Percentiles rank a stretch among this genome's conserved stretches.
Conservation (phyloP, 192 early-diverging fungal genomes). For the Mortierella alpina region DNA sequence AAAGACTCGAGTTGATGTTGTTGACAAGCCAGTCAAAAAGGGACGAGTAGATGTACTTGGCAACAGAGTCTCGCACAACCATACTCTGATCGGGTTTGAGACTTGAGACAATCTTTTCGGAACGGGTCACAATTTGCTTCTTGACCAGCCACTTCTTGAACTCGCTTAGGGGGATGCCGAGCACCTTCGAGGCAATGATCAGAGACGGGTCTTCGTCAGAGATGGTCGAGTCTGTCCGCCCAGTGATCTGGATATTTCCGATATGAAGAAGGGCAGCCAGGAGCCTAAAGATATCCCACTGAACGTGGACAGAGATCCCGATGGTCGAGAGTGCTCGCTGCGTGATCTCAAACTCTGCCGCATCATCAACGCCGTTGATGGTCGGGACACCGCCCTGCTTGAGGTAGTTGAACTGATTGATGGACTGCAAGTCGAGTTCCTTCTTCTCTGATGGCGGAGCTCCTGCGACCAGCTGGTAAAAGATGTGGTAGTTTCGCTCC, state of each 20-base stretch:
- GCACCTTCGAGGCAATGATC: slow-evolving; percentile 71
- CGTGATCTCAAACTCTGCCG: slow-evolving; percentile 90
- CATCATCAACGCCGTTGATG: slow-evolving; percentile 92
- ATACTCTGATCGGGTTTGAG: slow-evolving; percentile 78
- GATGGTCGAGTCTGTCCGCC: slow-evolving; percentile 75
- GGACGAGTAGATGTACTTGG: slow-evolving; percentile 96
- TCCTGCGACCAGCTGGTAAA: slow-evolving; percentile 98
- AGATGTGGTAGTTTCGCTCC: slow-evolving; percentile 99
- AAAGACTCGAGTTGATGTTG: slow-evolving; percentile 88
- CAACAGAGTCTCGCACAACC: slow-evolving; percentile 91
- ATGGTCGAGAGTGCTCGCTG: slow-evolving; percentile 86
- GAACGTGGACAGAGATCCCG: slow-evolving; percentile 83
- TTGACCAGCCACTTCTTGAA: slow-evolving; percentile 97
- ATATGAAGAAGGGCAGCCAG: slow-evolving; percentile 94
- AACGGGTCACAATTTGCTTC: slow-evolving; percentile 90
- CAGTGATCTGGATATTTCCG: slow-evolving; percentile 92
- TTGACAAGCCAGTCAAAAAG: slow-evolving; percentile 97
- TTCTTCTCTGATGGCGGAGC: slow-evolving; percentile 85
- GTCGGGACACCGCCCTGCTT: slow-evolving; percentile 86
- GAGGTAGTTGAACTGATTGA: slow-evolving; percentile 85
- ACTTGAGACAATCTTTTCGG: slow-evolving; percentile 91
- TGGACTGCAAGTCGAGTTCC: slow-evolving; percentile 82
- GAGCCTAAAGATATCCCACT: slow-evolving; percentile 92
- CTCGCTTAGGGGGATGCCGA: slow-evolving; percentile 81
- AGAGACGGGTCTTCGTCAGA: slow-evolving; percentile 83